These are phyloP conservation scores for Aspergillus jensenii DNA, from an alignment of 2,329 filamentous ascomycete species.

Conservation along the genomic window DNA sequence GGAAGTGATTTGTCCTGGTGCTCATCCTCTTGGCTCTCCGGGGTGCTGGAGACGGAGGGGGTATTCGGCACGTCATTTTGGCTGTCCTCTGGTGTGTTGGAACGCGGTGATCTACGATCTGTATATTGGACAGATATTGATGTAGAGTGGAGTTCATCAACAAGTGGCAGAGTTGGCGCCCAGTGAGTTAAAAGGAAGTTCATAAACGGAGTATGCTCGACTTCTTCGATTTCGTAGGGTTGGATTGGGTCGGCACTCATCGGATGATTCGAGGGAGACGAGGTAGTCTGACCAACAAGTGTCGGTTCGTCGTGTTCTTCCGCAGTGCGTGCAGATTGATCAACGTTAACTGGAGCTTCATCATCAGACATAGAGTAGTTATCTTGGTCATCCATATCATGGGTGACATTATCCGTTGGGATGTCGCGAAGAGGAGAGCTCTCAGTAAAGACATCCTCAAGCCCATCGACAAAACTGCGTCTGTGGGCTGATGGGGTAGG, in stretches of 20 bases:
- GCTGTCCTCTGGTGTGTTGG: background rate
- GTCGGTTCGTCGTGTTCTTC: conserved; percentile 21
- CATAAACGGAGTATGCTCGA: conserved; percentile 14
- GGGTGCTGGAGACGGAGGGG: background rate
- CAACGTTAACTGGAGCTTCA: background rate
- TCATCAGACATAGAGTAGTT: background rate
- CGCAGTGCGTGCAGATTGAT: conserved; percentile 2
- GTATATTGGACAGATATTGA: background rate
- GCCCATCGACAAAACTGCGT: conserved; percentile 11
- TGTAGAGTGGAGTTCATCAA: background rate
- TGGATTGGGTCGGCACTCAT: conserved; percentile 14
- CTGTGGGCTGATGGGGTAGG: background rate
- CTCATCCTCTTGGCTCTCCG: background rate
- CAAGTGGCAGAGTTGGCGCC: background rate
- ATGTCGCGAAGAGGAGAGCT: background rate
- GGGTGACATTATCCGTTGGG: background rate
- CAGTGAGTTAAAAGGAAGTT: conserved; percentile 4
- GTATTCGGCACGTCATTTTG: background rate
- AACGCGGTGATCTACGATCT: background rate
- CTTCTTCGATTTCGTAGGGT: conserved; percentile 23
- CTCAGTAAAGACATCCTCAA: conserved; percentile 23
- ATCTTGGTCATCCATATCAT: background rate
- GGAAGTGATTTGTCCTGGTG: conserved; percentile 12
- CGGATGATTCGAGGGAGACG: conserved; percentile 5
- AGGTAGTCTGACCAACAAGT: conserved; percentile 18